These are phyloP conservation scores for Monosporascus ibericus DNA, from an alignment of 2,329 filamentous ascomycete species.

Conservation along the genomic window DNA sequence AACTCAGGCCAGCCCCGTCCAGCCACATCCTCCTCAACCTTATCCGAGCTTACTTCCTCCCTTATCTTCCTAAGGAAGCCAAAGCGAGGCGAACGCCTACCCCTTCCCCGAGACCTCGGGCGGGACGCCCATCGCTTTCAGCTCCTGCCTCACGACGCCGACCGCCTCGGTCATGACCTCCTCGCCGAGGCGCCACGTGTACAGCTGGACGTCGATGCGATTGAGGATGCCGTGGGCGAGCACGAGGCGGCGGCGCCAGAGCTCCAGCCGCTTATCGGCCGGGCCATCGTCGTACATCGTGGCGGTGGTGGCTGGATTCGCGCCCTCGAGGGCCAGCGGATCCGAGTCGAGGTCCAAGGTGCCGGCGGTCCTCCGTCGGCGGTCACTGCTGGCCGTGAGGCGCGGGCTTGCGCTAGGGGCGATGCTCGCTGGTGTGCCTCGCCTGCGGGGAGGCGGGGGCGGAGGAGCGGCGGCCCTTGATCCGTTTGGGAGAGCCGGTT, in stretches of 20 bases:
- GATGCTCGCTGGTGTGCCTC: conserved; percentile 32
- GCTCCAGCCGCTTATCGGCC: conserved; percentile 55
- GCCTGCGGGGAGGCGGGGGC: conserved; percentile 42
- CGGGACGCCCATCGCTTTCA: conserved; percentile 34
- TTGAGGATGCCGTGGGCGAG: conserved; percentile 57
- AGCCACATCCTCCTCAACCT: too few relatives aligned
- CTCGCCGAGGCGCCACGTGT: conserved; percentile 66
- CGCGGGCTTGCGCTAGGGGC: conserved; percentile 26
- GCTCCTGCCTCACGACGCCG: conserved; percentile 53
- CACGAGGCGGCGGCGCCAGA: conserved; percentile 65
- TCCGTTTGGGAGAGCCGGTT: conserved; percentile 4
- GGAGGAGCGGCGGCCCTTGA: conserved; percentile 25
- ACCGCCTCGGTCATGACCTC: conserved; percentile 65
- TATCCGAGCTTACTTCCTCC: too few relatives aligned
- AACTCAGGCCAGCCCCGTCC: too few relatives aligned
- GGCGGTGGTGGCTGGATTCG: conserved; percentile 5
- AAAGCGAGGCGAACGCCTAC: background rate
- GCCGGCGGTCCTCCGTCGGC: conserved; percentile 29
- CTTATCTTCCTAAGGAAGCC: too few relatives aligned
- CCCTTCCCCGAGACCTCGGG: background rate
- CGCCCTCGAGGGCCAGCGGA: conserved; percentile 26
- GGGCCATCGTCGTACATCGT: conserved; percentile 34
- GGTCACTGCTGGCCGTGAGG: conserved; percentile 10
- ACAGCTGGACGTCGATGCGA: conserved; percentile 59
- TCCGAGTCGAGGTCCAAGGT: conserved; percentile 34